Percentiles rank a stretch among this genome's conserved stretches.
These are phyloP conservation scores for Entrophospora sp. DNA, from an alignment of 192 early-diverging fungal species.

Conservation along the genomic window DNA sequence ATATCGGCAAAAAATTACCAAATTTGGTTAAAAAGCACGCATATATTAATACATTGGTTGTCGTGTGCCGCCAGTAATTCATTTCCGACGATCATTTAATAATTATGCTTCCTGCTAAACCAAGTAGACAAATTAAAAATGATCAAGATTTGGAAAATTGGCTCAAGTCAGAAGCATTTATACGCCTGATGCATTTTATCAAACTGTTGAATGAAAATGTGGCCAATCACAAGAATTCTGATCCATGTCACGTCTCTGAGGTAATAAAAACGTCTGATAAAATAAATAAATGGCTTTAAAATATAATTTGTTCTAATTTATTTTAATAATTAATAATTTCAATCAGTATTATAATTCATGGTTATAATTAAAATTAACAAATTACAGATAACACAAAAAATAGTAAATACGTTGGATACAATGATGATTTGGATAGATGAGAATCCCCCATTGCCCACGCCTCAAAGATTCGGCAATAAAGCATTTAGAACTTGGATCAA, in stretches of 20 bases:
- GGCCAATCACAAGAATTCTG: constrained; percentile 49
- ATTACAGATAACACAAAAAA: constrained; percentile 32
- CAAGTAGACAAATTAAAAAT: constrained; percentile 9
- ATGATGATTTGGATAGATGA: constrained; percentile 62
- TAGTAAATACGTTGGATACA: constrained; percentile 55
- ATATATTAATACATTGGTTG: too few species aligned
- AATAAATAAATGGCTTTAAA: not conserved
- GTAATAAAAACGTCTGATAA: constrained; percentile 22
- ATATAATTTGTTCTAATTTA: not conserved
- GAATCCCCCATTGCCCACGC: constrained; percentile 64
- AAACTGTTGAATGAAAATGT: constrained; percentile 65
- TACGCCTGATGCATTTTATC: constrained; percentile 62
- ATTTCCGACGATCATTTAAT: too few species aligned
- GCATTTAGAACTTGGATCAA: constrained; percentile 78
- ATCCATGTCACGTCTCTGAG: constrained; percentile 46
- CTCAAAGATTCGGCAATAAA: constrained; percentile 86
- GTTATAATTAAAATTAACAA: not conserved
- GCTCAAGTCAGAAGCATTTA: constrained; percentile 48
- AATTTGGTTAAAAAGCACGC: too few species aligned
- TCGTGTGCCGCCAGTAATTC: too few species aligned
- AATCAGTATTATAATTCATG: too few species aligned
- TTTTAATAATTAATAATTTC: not conserved
- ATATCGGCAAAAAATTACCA: too few species aligned
- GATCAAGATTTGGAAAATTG: constrained; percentile 10
- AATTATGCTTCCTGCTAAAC: too few species aligned